Percentiles rank a stretch among this genome's conserved stretches.
phyloP scores from a whole-genome alignment of 139 green algal genomes.

The Coccomyxa sp. region DNA sequence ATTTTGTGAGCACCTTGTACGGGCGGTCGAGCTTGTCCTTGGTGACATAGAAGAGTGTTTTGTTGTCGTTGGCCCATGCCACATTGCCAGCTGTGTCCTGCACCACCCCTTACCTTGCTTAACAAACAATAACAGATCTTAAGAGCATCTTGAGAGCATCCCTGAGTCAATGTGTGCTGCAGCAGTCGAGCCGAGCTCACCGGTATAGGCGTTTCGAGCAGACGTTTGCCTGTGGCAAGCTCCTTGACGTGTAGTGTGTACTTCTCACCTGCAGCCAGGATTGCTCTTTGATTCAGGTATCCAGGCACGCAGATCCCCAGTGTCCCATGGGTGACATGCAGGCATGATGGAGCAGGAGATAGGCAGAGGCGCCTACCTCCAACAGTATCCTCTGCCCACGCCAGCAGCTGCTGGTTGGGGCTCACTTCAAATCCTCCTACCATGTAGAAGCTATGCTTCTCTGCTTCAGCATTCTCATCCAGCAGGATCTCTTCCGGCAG shows the following conservation, averaged over 20 bases:
- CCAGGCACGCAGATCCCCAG: too few species aligned
- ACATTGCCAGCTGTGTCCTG: conserved; percentile 45
- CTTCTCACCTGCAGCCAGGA: conserved; percentile 46
- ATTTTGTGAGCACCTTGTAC: conserved; percentile 27
- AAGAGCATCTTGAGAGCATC: too few species aligned
- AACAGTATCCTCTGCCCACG: conserved; percentile 68
- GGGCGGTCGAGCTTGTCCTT: conserved; percentile 74
- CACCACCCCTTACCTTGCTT: not conserved
- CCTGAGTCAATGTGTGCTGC: not conserved
- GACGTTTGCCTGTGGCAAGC: conserved; percentile 39
- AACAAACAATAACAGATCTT: not conserved
- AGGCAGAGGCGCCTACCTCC: conserved; percentile 18
- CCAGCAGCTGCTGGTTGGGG: conserved; percentile 63
- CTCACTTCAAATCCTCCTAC: conserved; percentile 33
- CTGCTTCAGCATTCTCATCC: conserved; percentile 60
- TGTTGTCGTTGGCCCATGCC: conserved; percentile 52
- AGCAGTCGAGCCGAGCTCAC: not conserved
- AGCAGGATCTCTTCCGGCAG: conserved; percentile 56
- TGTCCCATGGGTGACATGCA: too few species aligned
- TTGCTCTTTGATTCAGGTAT: too few species aligned
- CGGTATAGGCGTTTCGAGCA: conserved; percentile 55
- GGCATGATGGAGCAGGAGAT: too few species aligned
- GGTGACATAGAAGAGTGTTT: conserved; percentile 69
- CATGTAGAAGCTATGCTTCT: conserved; percentile 53
- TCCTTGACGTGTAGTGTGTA: conserved; percentile 80